Conservation (phyloP, 202 grass and related monocot genomes). For the Digitaria exilis region DNA sequence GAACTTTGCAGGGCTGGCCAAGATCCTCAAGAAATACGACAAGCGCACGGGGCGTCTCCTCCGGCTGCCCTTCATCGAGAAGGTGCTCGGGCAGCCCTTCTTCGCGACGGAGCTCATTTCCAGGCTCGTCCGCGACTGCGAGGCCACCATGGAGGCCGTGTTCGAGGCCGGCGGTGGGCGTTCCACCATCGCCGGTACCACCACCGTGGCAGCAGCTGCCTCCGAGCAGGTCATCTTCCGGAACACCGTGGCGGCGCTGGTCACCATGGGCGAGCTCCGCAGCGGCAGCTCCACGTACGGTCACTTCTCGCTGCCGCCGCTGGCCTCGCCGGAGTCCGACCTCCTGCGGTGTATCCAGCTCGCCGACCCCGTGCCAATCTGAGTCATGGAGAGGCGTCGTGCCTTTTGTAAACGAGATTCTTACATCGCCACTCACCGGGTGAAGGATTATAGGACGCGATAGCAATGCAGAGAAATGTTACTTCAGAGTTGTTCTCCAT, state of each 20-base stretch:
- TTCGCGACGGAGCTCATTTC: conserved; percentile 78
- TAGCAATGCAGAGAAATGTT: not conserved
- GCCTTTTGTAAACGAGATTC: no score
- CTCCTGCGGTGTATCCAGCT: conserved; percentile 38
- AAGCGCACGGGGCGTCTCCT: conserved; percentile 60
- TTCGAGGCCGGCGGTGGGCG: conserved; percentile 24
- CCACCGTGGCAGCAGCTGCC: not conserved
- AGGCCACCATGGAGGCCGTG: conserved; percentile 58
- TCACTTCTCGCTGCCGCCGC: conserved; percentile 70
- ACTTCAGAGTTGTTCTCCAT: not conserved
- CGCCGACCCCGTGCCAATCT: conserved; percentile 49
- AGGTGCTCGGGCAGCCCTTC: conserved; percentile 77
- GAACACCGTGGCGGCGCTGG: conserved; percentile 64
- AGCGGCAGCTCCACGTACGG: conserved; percentile 68
- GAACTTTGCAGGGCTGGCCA: conserved; percentile 57
- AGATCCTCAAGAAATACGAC: conserved; percentile 92
- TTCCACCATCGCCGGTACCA: not conserved
- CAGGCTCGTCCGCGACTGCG: conserved; percentile 67
- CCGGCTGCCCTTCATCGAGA: conserved; percentile 71
- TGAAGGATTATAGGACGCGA: not conserved
- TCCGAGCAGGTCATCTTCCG: conserved; percentile 54
- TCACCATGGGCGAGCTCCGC: conserved; percentile 68
- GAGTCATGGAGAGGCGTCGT: not conserved
- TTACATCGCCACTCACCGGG: no score
- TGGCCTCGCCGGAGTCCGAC: conserved; percentile 47